These are phyloP conservation scores for Saccharum officinarum DNA, from an alignment of 176 grass and related monocot genomes.

Conservation along the genomic window DNA sequence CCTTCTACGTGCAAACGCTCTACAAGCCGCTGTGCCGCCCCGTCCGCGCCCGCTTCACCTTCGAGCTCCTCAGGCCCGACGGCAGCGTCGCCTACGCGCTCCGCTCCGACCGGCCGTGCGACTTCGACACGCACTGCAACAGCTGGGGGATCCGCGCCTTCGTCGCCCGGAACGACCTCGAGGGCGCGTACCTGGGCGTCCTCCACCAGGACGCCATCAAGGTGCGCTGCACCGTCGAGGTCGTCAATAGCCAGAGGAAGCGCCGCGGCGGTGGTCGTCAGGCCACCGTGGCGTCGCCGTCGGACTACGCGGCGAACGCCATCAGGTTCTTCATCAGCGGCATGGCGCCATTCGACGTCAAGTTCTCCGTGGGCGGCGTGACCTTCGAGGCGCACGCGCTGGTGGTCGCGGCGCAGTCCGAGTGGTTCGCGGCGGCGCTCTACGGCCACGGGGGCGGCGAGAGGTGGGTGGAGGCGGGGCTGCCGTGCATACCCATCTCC, in stretches of 20 bases:
- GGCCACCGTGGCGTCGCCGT: not conserved
- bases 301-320: slow-evolving; percentile 7
- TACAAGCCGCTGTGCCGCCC: not conserved
- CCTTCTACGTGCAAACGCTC: slow-evolving; percentile 32
- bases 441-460: slow-evolving; percentile 18
- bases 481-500: not conserved
- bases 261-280: not conserved
- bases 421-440: slow-evolving; percentile 33
- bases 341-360: slow-evolving; percentile 42
- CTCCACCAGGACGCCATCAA: slow-evolving; percentile 27
- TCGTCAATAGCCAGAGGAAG: not conserved
- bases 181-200: slow-evolving; percentile 2
- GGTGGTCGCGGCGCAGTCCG: slow-evolving; percentile 41
- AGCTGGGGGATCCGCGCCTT: slow-evolving; percentile 40
- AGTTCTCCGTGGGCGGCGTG: slow-evolving; percentile 24
- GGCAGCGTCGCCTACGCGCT: slow-evolving; percentile 25
- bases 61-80: slow-evolving; percentile 36
- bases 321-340: slow-evolving; percentile 5
- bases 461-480: slow-evolving; percentile 24
- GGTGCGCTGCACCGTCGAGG: slow-evolving; percentile 38
- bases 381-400: slow-evolving; percentile 32
- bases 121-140: slow-evolving; percentile 24
- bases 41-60: slow-evolving; percentile 36
- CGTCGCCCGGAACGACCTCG: slow-evolving; percentile 16
- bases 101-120: not conserved